Conservation (phyloP, 805 yeast genomes). For the Lipomyces kockii region DNA sequence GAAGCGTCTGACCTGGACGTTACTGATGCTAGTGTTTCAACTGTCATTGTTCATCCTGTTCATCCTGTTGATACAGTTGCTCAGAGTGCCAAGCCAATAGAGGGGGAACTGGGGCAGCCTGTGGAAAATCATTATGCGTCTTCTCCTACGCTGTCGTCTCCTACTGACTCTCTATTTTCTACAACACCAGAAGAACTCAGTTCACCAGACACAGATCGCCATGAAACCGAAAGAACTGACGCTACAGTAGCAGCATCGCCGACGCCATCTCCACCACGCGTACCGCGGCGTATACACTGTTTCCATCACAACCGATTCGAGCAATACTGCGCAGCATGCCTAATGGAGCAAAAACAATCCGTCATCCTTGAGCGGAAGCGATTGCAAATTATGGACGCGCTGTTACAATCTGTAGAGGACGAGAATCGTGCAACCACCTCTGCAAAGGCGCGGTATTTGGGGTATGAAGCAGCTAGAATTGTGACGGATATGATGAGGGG, state of each 20-base stretch:
- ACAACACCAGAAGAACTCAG: background rate
- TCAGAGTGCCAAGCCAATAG: background rate
- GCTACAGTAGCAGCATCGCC: background rate
- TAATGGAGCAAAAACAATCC: constrained; percentile 1
- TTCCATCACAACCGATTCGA: background rate
- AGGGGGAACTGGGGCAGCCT: background rate
- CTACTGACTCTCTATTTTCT: constrained; percentile 1
- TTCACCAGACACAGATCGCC: background rate
- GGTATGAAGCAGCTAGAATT: background rate
- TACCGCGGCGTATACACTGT: background rate
- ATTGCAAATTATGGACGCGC: constrained; percentile 1
- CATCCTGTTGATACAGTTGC: background rate
- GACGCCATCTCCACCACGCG: constrained; percentile 1
- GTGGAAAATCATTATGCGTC: background rate
- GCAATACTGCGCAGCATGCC: background rate
- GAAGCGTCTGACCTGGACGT: background rate
- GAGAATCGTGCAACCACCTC: background rate
- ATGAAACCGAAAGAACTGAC: background rate
- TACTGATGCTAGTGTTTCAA: background rate
- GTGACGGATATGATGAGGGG: background rate
- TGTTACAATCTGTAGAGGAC: constrained; percentile 2
- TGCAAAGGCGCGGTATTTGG: constrained; percentile 1
- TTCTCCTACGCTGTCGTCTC: background rate
- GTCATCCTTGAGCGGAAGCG: background rate
- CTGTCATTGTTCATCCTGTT: background rate